Base-by-base conservation (phyloP, 202 grass and related monocot genomes). In the Bolboschoenoplectus hybrid region DNA sequence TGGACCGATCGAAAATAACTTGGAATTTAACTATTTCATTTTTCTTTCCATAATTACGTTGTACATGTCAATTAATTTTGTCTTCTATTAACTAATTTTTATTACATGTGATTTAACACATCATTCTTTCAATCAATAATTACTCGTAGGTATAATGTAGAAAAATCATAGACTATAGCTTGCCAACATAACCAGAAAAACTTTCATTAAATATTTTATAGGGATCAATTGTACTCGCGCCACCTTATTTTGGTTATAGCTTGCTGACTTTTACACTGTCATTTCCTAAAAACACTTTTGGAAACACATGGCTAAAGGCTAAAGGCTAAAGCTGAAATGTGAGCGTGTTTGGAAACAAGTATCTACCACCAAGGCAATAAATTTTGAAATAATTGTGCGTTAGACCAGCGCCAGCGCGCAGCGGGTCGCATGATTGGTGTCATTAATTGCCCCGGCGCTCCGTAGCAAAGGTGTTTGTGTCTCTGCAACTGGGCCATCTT, bases 401-500 rank as follows among this genome's bases (percentile, higher is more conserved):
- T 77, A 60, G 32, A 53, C 47, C 12, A 49, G 1, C 52, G 47
- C 26, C 26, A 26, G 26, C 26, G 47, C 19, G 3, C 58, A 62
- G 58, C 57, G 58, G 16, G 75, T 61, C 36, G 38, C 17, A 80
- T 80, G 53, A 80, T 80, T 80, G 53, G 53, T 58, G 53, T 61
- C 75, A 80, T 80, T 60, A 80, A 80, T 53, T 80, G 75, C 35
- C 36, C 38, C 4, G n/a, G 2, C 9, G 9, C 19, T 32, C 64
- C n/a, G 44, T 44, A 2, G 38, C 36, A 44, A 52, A 10, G 52
- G 35, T 43, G 5, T 60, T 5, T 58, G 76, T 80, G 8, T 80
- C 76, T 44, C 76, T 80, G 76, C 76, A 60, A 61, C 35, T 43
- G 76, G 76, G 76, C 55, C 76, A 41, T 44, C 76, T 0, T 20